Conservation (phyloP, 371 early-diverging fungal species). For the Homolaphlyctis polyrhiza region DNA sequence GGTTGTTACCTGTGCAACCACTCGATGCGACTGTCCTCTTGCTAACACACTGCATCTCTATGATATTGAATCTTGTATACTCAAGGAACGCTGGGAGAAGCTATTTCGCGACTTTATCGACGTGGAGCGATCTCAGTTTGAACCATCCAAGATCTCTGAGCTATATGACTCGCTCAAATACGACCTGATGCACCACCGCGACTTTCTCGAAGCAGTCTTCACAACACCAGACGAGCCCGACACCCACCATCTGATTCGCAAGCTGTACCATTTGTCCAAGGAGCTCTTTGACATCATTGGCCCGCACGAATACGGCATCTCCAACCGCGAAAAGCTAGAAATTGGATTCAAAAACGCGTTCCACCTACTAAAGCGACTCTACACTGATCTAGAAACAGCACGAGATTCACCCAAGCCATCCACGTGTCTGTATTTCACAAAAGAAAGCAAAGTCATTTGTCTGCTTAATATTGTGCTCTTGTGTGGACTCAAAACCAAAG, state of each 20-base stretch:
- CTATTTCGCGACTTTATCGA: constrained; percentile 84
- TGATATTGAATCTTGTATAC: constrained; percentile 2
- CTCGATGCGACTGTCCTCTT: background rate
- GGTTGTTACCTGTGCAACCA: background rate
- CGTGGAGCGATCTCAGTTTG: constrained; percentile 43
- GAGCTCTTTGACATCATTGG: constrained; percentile 89
- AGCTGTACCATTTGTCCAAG: constrained; percentile 77
- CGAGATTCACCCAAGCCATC: constrained; percentile 46
- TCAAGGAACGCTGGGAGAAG: constrained; percentile 92
- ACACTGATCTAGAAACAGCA: constrained; percentile 66
- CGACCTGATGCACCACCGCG: constrained; percentile 89
- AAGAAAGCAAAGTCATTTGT: constrained; percentile 80
- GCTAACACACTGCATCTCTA: constrained; percentile 24
- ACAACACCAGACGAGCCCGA: constrained; percentile 15
- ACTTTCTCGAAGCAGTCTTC: constrained; percentile 62
- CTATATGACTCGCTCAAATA: constrained; percentile 94
- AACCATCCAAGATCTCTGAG: constrained; percentile 86
- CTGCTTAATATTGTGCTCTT: constrained; percentile 85
- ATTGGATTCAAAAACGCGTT: constrained; percentile 82
- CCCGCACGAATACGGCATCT: constrained; percentile 89
- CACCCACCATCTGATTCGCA: constrained; percentile 43
- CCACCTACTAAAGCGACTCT: constrained; percentile 69
- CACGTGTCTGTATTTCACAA: constrained; percentile 92
- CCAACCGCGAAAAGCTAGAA: constrained; percentile 70
- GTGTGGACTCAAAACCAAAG: constrained; percentile 75